Evolutionary conservation across 2,329 filamentous ascomycete genomes (phyloP), one percentile per base, ranked within the genome.

Genomic region (Lecanicillium sp.): DNA sequence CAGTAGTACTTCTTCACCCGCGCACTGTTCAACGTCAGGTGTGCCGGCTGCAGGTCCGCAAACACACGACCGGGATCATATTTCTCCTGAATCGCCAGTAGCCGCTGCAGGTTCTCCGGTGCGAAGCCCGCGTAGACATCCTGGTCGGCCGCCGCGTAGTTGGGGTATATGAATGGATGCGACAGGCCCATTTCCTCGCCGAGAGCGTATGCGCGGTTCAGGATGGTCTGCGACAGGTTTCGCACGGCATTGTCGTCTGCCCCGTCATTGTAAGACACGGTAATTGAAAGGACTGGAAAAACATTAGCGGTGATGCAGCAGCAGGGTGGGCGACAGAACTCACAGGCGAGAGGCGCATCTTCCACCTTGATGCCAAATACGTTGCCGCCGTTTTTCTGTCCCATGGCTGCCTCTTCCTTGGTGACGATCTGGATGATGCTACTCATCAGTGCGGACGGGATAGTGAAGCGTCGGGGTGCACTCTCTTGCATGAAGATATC

Each of bases 91-190:
- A 39, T 32, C 4, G 37, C 33, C 11, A 23, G 32, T 23, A 38
- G 19, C 21, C 43, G 10, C 33, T 32, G 15, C 19, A 46, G 26
- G 4, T 17, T 29, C 2, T 19, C 44, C 4, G 17, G 35, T 12
- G 24, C 17, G 19, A 23, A 30, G 7, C 33, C 44, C 2, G 35
- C 23, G 33, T 38, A 46, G 7, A 46, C 35, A 10, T 46, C 19
- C 17, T 46, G 35, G 7, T 17, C 33, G 8, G 12, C 21, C 3
- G 42, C 33, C 4, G 32, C 43, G 9, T 46, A 46, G 35, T 46
- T 46, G 23, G 23, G 23, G 32, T 46, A 46, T 17, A 46, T 38
- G 33, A 46, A 46, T 6, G 23, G 35, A 15, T 46, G 43, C n/a
- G 37, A 4, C 15, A 38, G 11, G 8, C 35, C 35, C 43, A 12